Conservation (phyloP, 768 basidiomycete species). For the Calocera viscosa region DNA sequence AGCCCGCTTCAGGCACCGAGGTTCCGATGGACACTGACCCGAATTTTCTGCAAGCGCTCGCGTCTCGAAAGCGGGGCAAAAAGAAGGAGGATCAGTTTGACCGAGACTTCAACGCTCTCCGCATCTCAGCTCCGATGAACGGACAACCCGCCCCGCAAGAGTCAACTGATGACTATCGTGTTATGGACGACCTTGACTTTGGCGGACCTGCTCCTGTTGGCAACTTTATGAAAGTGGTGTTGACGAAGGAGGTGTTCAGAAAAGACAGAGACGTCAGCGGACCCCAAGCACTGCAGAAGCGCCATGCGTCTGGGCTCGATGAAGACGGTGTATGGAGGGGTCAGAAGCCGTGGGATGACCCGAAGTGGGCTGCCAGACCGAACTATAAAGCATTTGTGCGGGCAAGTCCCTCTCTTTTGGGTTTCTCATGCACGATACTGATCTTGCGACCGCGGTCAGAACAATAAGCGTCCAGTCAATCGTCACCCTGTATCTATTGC, state of each 20-base stretch:
- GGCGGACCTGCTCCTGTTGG: conserved; percentile 31
- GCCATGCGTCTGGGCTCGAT: conserved; percentile 17
- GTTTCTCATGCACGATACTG: neutral
- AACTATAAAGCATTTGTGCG: conserved; percentile 74
- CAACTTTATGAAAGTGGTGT: conserved; percentile 64
- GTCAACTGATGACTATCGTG: conserved; percentile 52
- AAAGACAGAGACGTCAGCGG: conserved; percentile 21
- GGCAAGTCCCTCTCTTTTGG: conserved; percentile 28
- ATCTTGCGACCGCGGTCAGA: conserved; percentile 28
- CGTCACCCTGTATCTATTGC: conserved; percentile 40
- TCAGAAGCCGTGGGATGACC: conserved; percentile 11
- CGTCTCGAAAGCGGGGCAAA: conserved; percentile 58
- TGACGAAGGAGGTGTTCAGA: conserved; percentile 46
- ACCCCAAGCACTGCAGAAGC: conserved; percentile 14
- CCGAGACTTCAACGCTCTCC: conserved; percentile 65
- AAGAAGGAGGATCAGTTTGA: conserved; percentile 58
- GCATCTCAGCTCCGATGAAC: conserved; percentile 48
- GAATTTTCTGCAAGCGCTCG: conserved; percentile 58
- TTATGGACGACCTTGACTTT: conserved; percentile 48
- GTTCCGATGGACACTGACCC: conserved; percentile 42
- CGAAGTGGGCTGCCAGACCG: conserved; percentile 39
- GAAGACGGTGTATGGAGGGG: conserved; percentile 14
- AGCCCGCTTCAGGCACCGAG: neutral
- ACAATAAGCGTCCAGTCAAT: conserved; percentile 16
- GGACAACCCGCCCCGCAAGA: conserved; percentile 38